Evolutionary conservation across 305 asterid genomes (phyloP).

Genomic region (Stenogyne calaminthoides): DNA sequence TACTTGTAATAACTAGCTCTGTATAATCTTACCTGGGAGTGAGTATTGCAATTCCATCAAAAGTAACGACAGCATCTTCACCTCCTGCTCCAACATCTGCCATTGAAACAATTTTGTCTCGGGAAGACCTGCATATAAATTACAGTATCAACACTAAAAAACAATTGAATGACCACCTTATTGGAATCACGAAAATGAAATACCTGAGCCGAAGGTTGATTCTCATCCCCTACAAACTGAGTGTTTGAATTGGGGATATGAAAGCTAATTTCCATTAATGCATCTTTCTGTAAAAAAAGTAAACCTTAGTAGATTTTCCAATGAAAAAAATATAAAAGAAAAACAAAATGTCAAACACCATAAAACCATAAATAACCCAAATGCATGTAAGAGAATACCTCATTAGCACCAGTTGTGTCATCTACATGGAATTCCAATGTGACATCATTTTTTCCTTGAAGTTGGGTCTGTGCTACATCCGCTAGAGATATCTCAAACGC

Average conservation of each 20-base stretch:
- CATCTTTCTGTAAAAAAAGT: constrained; percentile 75
- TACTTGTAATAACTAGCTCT: neutral
- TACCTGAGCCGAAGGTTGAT: constrained; percentile 91
- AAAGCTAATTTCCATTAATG: constrained; percentile 96
- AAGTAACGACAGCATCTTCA: constrained; percentile 91
- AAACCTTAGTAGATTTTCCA: neutral
- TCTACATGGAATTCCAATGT: constrained; percentile 95
- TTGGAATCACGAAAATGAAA: constrained; percentile 7
- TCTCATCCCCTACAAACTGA: constrained; percentile 96
- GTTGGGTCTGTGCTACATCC: constrained; percentile 97
- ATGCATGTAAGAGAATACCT: constrained; percentile 47
- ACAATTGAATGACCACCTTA: neutral
- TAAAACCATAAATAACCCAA: neutral
- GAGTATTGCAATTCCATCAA: constrained; percentile 89
- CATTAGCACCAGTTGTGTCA: constrained; percentile 96
- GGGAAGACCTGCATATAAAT: constrained; percentile 65
- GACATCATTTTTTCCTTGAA: constrained; percentile 97
- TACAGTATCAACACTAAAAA: constrained; percentile 5
- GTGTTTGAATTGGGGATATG: constrained; percentile 97
- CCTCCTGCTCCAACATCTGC: constrained; percentile 98
- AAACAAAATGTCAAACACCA: constrained; percentile 3
- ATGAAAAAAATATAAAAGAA: neutral
- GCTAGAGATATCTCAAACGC: constrained; percentile 95
- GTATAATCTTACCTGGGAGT: constrained; percentile 76
- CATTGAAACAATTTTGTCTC: constrained; percentile 87